Evolutionary conservation across 768 basidiomycete genomes (phyloP).

Genomic region (Porpolomopsis calyptriformis): DNA sequence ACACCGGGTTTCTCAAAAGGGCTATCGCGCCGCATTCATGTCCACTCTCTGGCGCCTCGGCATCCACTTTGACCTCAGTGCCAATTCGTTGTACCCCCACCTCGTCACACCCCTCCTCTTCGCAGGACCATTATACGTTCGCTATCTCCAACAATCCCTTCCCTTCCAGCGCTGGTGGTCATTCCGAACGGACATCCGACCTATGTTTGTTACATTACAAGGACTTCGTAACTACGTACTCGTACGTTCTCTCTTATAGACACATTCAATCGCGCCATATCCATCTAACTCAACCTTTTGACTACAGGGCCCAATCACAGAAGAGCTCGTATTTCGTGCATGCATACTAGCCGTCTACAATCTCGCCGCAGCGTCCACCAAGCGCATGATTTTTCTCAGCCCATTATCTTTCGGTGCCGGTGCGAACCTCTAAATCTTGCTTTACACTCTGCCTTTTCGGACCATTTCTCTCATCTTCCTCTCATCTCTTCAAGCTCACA

Average conservation of each 20-base stretch:
- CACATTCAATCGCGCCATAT: not conserved
- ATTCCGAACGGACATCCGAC: conserved; percentile 28
- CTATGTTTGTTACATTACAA: conserved; percentile 37
- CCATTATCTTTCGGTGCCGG: conserved; percentile 87
- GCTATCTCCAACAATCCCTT: conserved; percentile 33
- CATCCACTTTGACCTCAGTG: conserved; percentile 7
- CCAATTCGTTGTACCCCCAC: conserved; percentile 32
- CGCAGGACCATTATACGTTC: conserved; percentile 63
- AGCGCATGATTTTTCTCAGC: conserved; percentile 62
- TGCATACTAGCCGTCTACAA: conserved; percentile 70
- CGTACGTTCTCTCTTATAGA: conserved; percentile 20
- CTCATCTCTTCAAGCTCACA: conserved; percentile 51
- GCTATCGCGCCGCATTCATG: too few species aligned
- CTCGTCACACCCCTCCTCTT: conserved; percentile 66
- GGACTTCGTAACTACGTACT: conserved; percentile 63
- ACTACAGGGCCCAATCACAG: conserved; percentile 74
- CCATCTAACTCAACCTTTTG: not conserved
- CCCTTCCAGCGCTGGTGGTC: conserved; percentile 48
- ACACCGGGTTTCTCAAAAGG: too few species aligned
- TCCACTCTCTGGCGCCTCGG: conserved; percentile 36
- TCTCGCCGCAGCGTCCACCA: conserved; percentile 45
- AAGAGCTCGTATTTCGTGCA: conserved; percentile 85
- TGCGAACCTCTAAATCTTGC: too few species aligned
- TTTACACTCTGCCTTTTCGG: not conserved
- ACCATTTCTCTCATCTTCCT: not conserved